phyloP scores from a whole-genome alignment of 768 basidiomycete species.

The Vararia minispora region DNA sequence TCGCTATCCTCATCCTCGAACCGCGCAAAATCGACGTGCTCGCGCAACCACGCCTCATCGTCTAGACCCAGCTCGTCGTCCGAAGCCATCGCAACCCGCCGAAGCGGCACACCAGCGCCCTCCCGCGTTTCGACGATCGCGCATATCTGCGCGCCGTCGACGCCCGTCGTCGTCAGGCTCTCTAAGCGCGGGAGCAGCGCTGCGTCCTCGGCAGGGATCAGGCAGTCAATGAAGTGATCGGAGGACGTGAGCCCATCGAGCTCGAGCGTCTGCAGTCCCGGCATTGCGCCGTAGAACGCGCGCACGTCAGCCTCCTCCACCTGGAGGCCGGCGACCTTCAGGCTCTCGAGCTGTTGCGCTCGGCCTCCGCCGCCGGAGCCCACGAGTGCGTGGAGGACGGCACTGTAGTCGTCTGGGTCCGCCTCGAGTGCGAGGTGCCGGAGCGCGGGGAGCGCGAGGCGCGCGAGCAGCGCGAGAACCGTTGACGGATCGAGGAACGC shows the following conservation, averaged over 20 bases:
- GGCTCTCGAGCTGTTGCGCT: conserved; percentile 31
- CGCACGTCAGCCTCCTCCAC: conserved; percentile 25
- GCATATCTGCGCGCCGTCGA: conserved; percentile 31
- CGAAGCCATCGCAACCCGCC: conserved; percentile 32
- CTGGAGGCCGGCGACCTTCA: conserved; percentile 42
- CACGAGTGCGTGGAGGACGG: conserved; percentile 34
- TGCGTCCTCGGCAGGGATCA: conserved; percentile 6
- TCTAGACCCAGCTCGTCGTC: conserved; percentile 28
- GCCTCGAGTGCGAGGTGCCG: conserved; percentile 38
- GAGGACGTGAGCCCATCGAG: conserved; percentile 26
- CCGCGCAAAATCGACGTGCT: conserved; percentile 40
- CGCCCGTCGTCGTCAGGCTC: conserved; percentile 33
- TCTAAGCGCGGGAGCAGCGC: conserved; percentile 38
- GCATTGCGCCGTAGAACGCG: conserved; percentile 35
- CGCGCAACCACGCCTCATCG: conserved; percentile 41
- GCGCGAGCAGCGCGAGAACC: conserved; percentile 21
- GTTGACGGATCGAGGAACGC: conserved; percentile 22
- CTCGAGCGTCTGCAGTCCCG: conserved; percentile 32
- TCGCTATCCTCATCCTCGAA: conserved; percentile 45
- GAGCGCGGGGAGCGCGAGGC: conserved; percentile 26
- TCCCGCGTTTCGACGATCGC: conserved; percentile 32
- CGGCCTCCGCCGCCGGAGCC: conserved; percentile 22
- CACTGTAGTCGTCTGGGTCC: conserved; percentile 40
- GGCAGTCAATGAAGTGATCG: conserved; percentile 17
- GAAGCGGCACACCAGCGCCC: conserved; percentile 33